Evolutionary conservation across 2,329 filamentous ascomycete genomes (phyloP), one percentile per base, ranked within the genome.

Genomic region (Fusarium mundagurra): DNA sequence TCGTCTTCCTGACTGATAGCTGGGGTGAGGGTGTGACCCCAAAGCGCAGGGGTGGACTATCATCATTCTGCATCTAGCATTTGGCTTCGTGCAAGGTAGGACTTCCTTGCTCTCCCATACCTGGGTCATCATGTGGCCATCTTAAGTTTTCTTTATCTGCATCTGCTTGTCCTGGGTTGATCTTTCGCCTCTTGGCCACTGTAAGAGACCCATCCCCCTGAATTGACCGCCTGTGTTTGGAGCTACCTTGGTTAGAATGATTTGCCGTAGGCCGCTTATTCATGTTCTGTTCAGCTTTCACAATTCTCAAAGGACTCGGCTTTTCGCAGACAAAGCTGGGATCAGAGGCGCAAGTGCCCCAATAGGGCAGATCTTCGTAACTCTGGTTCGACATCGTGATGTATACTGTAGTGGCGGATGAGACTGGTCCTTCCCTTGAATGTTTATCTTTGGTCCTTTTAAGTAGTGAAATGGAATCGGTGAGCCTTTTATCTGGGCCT

Each of bases 271-370:
- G 72, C 73, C n/a, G 34, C 61, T 66, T 47, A 12, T 36, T 59
- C n/a, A 34, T 39, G 12, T 55, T 66, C 31, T 18, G 61, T 14
- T 54, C 50, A 39, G 81, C 81, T 77, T 88, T 90, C 76, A 85
- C 78, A 76, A 90, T 87, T 45, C 86, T 85, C 39, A 90, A 78
- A 17, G 89, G 88, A 38, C 82, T 82, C 24, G 87, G 85, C 64
- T 78, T 76, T 74, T 80, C 81, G 29, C 55, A 55, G 18, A 38
- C 31, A 76, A 45, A 77, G 64, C 67, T 66, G 14, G 69, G 62
- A 27, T 58, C 57, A 68, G 78, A 63, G 70, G 80, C 67, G 76
- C 77, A 71, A 79, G 83, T 71, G 76, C 81, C 82, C 78, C 80
- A 41, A 39, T 64, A 64, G 58, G 74, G 62, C 80, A 75, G 22